Conservation (phyloP, 352 stramenopile genomes). For the Globisporangium rhizosaccharum region DNA sequence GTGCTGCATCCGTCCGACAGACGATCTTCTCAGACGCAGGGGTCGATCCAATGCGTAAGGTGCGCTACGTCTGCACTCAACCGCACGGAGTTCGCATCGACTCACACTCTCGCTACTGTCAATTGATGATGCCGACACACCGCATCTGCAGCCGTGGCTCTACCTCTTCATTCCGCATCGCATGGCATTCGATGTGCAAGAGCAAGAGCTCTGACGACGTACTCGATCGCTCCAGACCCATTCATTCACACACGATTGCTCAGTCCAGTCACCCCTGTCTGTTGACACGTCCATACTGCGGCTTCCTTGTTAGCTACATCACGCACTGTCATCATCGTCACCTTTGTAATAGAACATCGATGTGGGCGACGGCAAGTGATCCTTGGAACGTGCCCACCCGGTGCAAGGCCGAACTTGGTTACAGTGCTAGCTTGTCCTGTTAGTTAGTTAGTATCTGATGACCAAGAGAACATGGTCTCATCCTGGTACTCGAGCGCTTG, state of each 20-base stretch:
- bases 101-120: not conserved
- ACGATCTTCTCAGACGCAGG: conserved; percentile 58
- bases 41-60: conserved; percentile 52
- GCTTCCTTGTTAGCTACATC: not conserved
- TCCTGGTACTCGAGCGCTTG: conserved; percentile 56
- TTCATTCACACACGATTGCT: not conserved
- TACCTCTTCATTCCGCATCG: conserved; percentile 71
- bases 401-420: too few species aligned
- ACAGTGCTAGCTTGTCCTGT: too few species aligned
- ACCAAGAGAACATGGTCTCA: conserved; percentile 23
- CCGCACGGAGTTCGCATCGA: not conserved
- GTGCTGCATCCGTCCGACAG: conserved; percentile 9
- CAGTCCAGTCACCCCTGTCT: too few species aligned
- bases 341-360: conserved; percentile 67
- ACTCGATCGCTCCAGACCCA: not conserved
- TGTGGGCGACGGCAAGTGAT: too few species aligned
- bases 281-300: too few species aligned
- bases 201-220: not conserved
- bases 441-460: too few species aligned
- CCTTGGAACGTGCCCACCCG: too few species aligned
- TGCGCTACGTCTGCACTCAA: conserved; percentile 6
- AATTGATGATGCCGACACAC: not conserved
- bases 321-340: not conserved
- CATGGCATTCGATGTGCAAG: conserved; percentile 43
- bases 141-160: conserved; percentile 51